A percentile compares a stretch with the other conserved stretches of the same genome.
These are phyloP conservation scores for Paramecium primaurelia DNA, from an alignment of 73 alveolate species.

Conservation along the genomic window DNA sequence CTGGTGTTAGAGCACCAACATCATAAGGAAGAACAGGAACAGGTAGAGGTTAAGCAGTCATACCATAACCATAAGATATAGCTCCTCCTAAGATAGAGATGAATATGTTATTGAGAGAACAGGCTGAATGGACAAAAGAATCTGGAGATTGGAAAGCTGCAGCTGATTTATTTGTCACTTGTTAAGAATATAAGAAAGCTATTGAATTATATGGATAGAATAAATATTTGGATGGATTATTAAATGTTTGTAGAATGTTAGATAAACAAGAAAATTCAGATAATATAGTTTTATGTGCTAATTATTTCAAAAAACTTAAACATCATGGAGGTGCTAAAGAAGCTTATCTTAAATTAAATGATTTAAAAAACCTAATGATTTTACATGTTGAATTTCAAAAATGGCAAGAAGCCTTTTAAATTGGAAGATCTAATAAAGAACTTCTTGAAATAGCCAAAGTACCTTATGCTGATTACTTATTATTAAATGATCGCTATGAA, in stretches of 20 bases:
- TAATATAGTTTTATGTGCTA: constrained; percentile 49
- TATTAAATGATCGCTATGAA: constrained; percentile 44
- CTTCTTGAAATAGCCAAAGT: constrained; percentile 41
- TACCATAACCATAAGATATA: background rate
- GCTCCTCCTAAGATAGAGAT: constrained; percentile 29
- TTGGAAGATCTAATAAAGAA: constrained; percentile 57
- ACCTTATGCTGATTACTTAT: constrained; percentile 55
- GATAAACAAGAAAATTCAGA: constrained; percentile 37
- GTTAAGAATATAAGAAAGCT: constrained; percentile 12
- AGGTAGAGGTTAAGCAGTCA: background rate
- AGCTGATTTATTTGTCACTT: constrained; percentile 25
- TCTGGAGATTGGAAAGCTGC: constrained; percentile 54
- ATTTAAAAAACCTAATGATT: constrained; percentile 9
- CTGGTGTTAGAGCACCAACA: background rate
- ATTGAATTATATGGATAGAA: constrained; percentile 24
- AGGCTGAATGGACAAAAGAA: constrained; percentile 43
- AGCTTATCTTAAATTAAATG: constrained; percentile 53
- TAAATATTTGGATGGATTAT: constrained; percentile 13
- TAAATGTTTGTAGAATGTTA: constrained; percentile 55
- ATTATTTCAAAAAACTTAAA: constrained; percentile 41
- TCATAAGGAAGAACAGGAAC: background rate
- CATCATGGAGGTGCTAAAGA: constrained; percentile 58
- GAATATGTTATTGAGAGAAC: constrained; percentile 23
- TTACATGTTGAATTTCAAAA: constrained; percentile 45
- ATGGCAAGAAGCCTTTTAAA: constrained; percentile 53